These are phyloP conservation scores for Epichloe aotearoae DNA, from an alignment of 2,329 filamentous ascomycete species.

Conservation along the genomic window DNA sequence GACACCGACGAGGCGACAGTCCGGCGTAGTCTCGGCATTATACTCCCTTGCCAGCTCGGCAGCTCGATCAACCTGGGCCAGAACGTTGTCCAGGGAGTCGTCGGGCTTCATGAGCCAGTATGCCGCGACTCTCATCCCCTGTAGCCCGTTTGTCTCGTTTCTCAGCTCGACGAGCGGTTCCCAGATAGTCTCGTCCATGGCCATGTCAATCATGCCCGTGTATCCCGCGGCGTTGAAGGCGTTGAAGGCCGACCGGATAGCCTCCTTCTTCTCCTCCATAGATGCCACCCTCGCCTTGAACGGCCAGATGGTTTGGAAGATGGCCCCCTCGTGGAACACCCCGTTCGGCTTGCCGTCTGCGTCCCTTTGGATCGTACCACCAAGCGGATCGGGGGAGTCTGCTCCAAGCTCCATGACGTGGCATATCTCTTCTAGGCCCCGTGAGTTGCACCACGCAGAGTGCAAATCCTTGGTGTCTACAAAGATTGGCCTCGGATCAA, in stretches of 20 bases:
- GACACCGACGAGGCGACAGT: slow-evolving; percentile 42
- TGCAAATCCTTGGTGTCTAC: slow-evolving; percentile 45
- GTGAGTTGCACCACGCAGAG: slow-evolving; percentile 41
- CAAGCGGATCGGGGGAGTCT: slow-evolving; percentile 31
- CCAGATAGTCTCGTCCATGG: slow-evolving; percentile 47
- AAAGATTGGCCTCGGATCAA: slow-evolving; percentile 41
- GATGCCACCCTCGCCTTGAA: slow-evolving; percentile 34
- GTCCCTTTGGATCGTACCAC: slow-evolving; percentile 39
- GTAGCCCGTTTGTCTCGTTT: slow-evolving; percentile 16
- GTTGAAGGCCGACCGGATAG: slow-evolving; percentile 33
- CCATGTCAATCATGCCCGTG: slow-evolving; percentile 45
- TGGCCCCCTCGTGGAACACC: slow-evolving; percentile 37
- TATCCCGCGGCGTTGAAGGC: slow-evolving; percentile 39
- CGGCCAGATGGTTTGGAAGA: slow-evolving; percentile 41
- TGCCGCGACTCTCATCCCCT: slow-evolving; percentile 33
- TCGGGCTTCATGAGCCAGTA: slow-evolving; percentile 44
- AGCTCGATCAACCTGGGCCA: slow-evolving; percentile 35
- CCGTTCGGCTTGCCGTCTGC: slow-evolving; percentile 33
- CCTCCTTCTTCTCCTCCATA: slow-evolving; percentile 32
- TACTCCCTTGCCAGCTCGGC: slow-evolving; percentile 27
- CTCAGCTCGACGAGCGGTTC: slow-evolving; percentile 33
- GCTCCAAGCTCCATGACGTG: slow-evolving; percentile 26
- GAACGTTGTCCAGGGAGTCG: slow-evolving; percentile 23
- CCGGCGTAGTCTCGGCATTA: slow-evolving; percentile 22
- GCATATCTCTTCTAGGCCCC: slow-evolving; percentile 32